A percentile compares a stretch with the other conserved stretches of the same genome.
These are phyloP conservation scores for Gossypium mustelinum DNA, from an alignment of 345 rosid species.

Conservation along the genomic window DNA sequence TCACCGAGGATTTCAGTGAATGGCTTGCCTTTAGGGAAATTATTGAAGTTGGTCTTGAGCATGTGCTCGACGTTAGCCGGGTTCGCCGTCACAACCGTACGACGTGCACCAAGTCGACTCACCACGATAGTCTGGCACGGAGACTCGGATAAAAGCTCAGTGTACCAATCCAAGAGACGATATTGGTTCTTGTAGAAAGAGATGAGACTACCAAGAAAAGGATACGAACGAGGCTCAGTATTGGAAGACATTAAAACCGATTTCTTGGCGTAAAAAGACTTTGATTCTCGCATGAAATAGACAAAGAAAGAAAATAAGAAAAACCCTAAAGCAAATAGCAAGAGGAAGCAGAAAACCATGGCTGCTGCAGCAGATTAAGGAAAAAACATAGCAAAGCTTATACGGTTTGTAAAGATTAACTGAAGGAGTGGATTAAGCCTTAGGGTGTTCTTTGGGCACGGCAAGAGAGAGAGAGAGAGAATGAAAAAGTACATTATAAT, in stretches of 20 bases:
- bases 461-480: not conserved
- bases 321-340: not conserved
- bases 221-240: slow-evolving; percentile 45
- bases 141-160: slow-evolving; percentile 54
- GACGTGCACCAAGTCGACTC: slow-evolving; percentile 51
- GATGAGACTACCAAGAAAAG: slow-evolving; percentile 66
- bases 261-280: not conserved
- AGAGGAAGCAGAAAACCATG: not conserved
- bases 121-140: slow-evolving; percentile 53
- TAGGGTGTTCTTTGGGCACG: not conserved
- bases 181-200: slow-evolving; percentile 59
- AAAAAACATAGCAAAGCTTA: not conserved
- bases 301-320: not conserved
- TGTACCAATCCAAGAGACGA: slow-evolving; percentile 81
- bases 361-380: not conserved
- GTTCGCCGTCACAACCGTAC: slow-evolving; percentile 73
- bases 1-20: slow-evolving; percentile 80
- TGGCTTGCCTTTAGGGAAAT: slow-evolving; percentile 83
- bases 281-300: not conserved
- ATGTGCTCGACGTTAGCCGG: slow-evolving; percentile 67
- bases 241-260: slow-evolving; percentile 18
- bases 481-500: not conserved
- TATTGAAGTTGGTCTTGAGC: slow-evolving; percentile 77
- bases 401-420: not conserved
- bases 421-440: too few species aligned